Conservation (phyloP, 2,329 filamentous ascomycete genomes). For the Decorospora gaudefroyi region DNA sequence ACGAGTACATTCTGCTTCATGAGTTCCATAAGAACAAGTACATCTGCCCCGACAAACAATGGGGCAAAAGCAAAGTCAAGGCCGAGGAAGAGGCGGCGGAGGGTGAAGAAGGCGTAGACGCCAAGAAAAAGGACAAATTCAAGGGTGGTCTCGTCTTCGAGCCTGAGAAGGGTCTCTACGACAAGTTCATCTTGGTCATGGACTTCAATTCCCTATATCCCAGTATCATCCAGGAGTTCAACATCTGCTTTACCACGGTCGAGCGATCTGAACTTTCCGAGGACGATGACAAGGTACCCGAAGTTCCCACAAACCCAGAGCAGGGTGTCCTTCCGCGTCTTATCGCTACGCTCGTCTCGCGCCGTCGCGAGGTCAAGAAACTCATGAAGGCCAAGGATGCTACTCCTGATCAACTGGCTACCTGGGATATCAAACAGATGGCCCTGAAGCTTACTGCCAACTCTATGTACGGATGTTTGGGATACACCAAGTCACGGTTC, state of each 20-base stretch:
- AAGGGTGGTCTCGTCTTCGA: constrained; percentile 99
- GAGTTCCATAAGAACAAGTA: constrained; percentile 97
- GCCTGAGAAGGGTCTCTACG: constrained; percentile 94
- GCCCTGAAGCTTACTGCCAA: constrained; percentile 97
- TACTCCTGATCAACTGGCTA: constrained; percentile 81
- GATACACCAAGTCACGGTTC: constrained; percentile 95
- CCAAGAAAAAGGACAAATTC: constrained; percentile 98
- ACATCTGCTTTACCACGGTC: constrained; percentile 99
- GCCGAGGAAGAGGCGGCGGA: constrained; percentile 73
- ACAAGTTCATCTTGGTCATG: constrained; percentile 99
- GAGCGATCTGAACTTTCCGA: constrained; percentile 73
- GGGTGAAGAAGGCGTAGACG: constrained; percentile 67
- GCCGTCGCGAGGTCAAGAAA: constrained; percentile 89
- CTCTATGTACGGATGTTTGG: constrained; percentile 99
- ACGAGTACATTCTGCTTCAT: constrained; percentile 98
- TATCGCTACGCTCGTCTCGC: constrained; percentile 87
- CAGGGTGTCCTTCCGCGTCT: constrained; percentile 87
- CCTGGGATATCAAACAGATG: constrained; percentile 98
- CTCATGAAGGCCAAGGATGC: constrained; percentile 95
- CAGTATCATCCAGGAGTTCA: constrained; percentile 98
- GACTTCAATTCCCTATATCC: constrained; percentile 99
- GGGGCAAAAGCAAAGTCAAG: constrained; percentile 74
- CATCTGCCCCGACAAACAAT: constrained; percentile 94
- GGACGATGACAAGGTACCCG: constrained; percentile 85
- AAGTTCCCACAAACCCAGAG: constrained; percentile 76